A percentile compares a stretch with the other conserved stretches of the same genome.
phyloP scores from a whole-genome alignment of 345 rosid genomes.

The Eucalyptus microcorys region DNA sequence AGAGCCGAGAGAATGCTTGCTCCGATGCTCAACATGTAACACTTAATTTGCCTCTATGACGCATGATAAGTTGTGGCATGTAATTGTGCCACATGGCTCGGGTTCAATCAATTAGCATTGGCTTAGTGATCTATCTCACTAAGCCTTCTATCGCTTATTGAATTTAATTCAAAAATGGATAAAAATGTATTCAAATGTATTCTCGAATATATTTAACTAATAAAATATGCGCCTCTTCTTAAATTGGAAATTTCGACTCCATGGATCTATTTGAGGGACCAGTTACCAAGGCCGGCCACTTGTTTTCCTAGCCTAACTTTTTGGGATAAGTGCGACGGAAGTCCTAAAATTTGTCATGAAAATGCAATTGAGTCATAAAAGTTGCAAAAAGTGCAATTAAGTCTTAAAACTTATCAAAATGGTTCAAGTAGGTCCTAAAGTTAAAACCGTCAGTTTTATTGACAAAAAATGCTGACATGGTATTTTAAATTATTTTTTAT shows the following conservation, averaged over 20 bases:
- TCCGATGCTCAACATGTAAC: rapidly evolving
- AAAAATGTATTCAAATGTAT: background rate
- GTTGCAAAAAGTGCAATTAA: too few relatives aligned
- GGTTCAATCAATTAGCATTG: background rate
- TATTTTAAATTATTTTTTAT: too few relatives aligned
- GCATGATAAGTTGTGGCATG: rapidly evolving
- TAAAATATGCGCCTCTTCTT: background rate
- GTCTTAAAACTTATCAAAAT: too few relatives aligned
- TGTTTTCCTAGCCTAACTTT: background rate
- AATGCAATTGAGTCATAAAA: too few relatives aligned
- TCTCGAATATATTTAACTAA: background rate
- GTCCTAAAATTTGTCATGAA: too few relatives aligned
- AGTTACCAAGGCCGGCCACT: background rate
- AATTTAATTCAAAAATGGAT: background rate
- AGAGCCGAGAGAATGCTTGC: background rate
- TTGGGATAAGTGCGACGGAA: too few relatives aligned
- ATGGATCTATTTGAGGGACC: background rate
- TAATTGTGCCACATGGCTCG: background rate
- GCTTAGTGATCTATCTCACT: background rate
- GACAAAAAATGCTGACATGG: too few relatives aligned
- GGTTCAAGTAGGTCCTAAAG: too few relatives aligned
- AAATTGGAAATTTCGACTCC: background rate
- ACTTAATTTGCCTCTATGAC: background rate
- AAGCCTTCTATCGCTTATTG: background rate
- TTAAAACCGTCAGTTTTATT: too few relatives aligned